Base-by-base conservation (phyloP, 257 asterid genomes). In the Apocynum venetum region DNA sequence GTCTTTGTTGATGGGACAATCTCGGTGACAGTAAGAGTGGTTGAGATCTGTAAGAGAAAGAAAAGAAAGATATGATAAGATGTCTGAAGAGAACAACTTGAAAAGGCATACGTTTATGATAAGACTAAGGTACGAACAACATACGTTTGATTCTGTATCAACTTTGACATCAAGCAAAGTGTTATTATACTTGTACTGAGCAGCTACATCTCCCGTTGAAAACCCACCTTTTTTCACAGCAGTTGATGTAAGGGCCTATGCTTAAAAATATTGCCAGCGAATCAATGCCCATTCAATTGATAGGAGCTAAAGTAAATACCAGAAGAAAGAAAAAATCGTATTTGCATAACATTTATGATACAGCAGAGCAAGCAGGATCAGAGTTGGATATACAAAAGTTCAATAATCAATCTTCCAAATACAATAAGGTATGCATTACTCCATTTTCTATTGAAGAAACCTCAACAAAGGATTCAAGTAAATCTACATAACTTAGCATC, bases 111-210 rank as follows among this genome's bases (percentile, higher is more conserved):
- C 8, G 43, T 20, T 57, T 40, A 57, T 52, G 25, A 66, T 57
- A 38, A 31, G 73, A 74, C 43, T 47, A 81, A 69, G 77, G 81
- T 49, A 48, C 48, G 78, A 69, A 66, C 44, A 70, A 72, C 90
- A 76, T 81, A 95, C 98, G 72, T 91, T 93, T 74, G 97, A 91
- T 74, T 87, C 98, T 6, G 99, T 95, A 80, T 95, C 99, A 76
- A 95, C 92, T 93, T 90, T 93, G 78, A 91, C 78, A 86, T 93
- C 93, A 61, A 86, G 73, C 60, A 86, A 76, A 66, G 87, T 76
- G 72, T 93, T 88, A 82, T 84, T 95, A 79, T 90, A 91, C 59
- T 79, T 75, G 87, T 93, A 90, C 79, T 78, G 90, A 63, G 90
- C 91, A 78, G 87, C 91, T 56, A 95, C 87, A 84, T 95, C 99